Evolutionary conservation across 2,329 filamentous ascomycete species (phyloP).

Genomic region (Epichloe sylvatica): DNA sequence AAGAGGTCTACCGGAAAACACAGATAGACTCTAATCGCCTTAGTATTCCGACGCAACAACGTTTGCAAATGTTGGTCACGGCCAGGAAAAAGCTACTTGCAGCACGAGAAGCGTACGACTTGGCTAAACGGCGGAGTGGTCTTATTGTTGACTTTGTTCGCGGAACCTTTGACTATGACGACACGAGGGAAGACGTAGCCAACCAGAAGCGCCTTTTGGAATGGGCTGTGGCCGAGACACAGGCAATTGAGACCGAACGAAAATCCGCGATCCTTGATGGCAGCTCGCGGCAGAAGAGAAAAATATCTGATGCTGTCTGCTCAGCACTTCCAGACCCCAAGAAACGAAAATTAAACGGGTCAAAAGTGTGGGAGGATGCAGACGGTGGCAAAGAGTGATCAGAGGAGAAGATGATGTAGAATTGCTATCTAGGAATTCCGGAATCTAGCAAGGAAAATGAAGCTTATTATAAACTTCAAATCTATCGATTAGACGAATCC

Average conservation of each 20-base stretch:
- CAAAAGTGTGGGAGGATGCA: no score
- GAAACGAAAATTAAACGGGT: no score
- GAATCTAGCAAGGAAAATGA: no score
- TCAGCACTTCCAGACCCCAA: no score
- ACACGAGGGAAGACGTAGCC: slow-evolving; percentile 8
- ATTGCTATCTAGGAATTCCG: no score
- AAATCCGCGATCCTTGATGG: neutral
- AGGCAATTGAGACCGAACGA: slow-evolving; percentile 6
- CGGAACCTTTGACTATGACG: slow-evolving; percentile 1
- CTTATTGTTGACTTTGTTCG: slow-evolving; percentile 4
- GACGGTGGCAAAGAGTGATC: no score
- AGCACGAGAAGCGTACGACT: slow-evolving; percentile 1
- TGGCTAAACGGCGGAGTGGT: neutral
- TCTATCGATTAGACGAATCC: no score
- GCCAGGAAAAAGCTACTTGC: neutral
- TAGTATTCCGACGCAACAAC: slow-evolving; percentile 2
- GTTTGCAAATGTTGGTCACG: slow-evolving; percentile 1
- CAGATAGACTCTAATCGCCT: slow-evolving; percentile 1
- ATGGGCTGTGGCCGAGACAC: slow-evolving; percentile 15
- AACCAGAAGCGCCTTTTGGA: slow-evolving; percentile 10
- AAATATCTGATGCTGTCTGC: no score
- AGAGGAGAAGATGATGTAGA: no score
- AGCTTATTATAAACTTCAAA: no score
- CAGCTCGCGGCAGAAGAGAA: neutral
- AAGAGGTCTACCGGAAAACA: slow-evolving; percentile 2